These are phyloP conservation scores for Arthrobotrys pseudoclavata DNA, from an alignment of 2,329 filamentous ascomycete genomes.

Conservation along the genomic window DNA sequence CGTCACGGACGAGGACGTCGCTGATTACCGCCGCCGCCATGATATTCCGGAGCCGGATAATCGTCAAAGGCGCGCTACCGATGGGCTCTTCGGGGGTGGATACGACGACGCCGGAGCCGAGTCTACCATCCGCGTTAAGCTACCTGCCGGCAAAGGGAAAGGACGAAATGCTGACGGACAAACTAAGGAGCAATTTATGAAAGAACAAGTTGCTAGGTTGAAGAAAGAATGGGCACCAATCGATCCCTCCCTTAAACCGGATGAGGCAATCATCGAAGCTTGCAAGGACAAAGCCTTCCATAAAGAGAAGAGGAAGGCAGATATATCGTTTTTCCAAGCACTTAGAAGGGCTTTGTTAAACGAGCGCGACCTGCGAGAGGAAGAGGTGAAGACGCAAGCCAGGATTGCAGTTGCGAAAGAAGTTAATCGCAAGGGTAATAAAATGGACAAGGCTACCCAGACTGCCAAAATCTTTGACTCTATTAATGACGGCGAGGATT, in stretches of 20 bases:
- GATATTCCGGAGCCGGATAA: constrained; percentile 30
- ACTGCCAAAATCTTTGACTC: constrained; percentile 54
- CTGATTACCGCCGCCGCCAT: constrained; percentile 62
- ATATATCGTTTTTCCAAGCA: constrained; percentile 43
- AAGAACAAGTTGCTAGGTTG: constrained; percentile 31
- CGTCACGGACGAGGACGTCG: constrained; percentile 65
- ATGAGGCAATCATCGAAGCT: constrained; percentile 48
- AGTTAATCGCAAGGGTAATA: constrained; percentile 29
- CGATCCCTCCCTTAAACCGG: constrained; percentile 49
- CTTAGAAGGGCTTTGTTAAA: constrained; percentile 48
- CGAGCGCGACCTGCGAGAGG: constrained; percentile 31
- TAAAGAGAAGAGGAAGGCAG: constrained; percentile 31
- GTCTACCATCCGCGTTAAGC: constrained; percentile 32
- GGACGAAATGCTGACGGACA: constrained; percentile 8
- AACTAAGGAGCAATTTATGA: constrained; percentile 46
- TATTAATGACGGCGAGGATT: constrained; percentile 57
- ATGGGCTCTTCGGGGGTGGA: constrained; percentile 20
- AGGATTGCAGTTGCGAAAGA: constrained; percentile 41
- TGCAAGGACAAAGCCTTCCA: constrained; percentile 43
- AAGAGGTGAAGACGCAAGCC: constrained; percentile 17
- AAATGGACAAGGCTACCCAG: constrained; percentile 41
- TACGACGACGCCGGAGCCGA: constrained; percentile 21
- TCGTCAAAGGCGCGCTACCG: constrained; percentile 4
- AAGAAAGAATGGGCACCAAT: constrained; percentile 53
- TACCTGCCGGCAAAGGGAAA: constrained; percentile 35